Percentiles rank a stretch among this genome's conserved stretches.
Conservation (phyloP, 257 asterid species). For the Oldenlandia corymbosa region DNA sequence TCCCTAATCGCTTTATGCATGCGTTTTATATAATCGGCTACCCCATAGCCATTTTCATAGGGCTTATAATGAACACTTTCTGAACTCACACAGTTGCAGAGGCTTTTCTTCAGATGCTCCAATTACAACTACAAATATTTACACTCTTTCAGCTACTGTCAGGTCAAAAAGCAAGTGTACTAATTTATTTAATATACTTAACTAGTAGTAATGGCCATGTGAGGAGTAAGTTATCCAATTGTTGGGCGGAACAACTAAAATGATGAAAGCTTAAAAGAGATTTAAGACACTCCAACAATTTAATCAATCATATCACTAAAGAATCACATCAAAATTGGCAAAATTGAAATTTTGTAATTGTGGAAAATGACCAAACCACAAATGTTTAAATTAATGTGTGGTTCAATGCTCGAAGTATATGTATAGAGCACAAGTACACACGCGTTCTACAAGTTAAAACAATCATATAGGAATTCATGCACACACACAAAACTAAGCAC, state of each 20-base stretch:
- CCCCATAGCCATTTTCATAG: background rate
- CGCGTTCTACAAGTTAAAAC: slow-evolving; percentile 7
- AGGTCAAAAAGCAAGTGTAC: background rate
- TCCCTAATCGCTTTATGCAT: too few species aligned
- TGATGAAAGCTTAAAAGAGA: background rate
- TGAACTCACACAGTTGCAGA: slow-evolving; percentile 5
- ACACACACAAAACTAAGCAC: background rate
- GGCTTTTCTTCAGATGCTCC: too few species aligned
- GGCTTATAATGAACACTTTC: background rate
- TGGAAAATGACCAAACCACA: slow-evolving; percentile 2
- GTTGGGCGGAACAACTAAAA: background rate
- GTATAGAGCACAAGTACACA: slow-evolving; percentile 7
- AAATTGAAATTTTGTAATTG: slow-evolving; percentile 15
- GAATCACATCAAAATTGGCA: slow-evolving; percentile 6
- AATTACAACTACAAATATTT: background rate
- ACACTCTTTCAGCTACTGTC: background rate
- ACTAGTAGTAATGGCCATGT: slow-evolving; percentile 6
- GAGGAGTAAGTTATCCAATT: background rate
- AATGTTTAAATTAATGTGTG: background rate
- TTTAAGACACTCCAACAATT: background rate
- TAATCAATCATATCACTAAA: slow-evolving; percentile 11
- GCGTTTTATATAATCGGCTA: background rate
- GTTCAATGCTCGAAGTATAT: slow-evolving; percentile 20
- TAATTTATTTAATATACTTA: background rate
- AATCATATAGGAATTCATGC: background rate